Conservation (phyloP, 2,329 filamentous ascomycete genomes). For the Trichophyton benhamiae region DNA sequence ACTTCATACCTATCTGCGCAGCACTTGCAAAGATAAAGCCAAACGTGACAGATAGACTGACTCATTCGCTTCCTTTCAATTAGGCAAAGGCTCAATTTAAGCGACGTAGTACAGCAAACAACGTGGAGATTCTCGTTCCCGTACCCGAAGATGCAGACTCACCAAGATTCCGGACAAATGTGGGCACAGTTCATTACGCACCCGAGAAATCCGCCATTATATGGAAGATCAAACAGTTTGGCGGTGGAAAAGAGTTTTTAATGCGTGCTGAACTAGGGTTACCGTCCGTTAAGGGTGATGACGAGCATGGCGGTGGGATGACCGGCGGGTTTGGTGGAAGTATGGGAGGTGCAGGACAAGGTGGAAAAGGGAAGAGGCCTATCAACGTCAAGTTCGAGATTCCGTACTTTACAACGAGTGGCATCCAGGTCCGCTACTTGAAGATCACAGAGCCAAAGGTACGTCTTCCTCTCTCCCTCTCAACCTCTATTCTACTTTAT, state of each 20-base stretch:
- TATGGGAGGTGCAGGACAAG: conserved; percentile 76
- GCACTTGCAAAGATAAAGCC: not conserved
- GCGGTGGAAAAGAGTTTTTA: conserved; percentile 93
- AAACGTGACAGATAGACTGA: not conserved
- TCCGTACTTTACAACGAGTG: conserved; percentile 99
- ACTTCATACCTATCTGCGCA: not conserved
- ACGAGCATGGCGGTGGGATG: conserved; percentile 93
- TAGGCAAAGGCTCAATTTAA: conserved; percentile 93
- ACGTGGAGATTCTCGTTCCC: conserved; percentile 93
- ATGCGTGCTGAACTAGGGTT: conserved; percentile 95
- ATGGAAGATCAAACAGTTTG: conserved; percentile 99
- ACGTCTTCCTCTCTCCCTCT: conserved; percentile 24
- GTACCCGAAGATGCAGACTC: conserved; percentile 96
- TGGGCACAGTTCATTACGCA: conserved; percentile 92
- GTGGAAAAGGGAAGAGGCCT: conserved; percentile 79
- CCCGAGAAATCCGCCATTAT: conserved; percentile 95
- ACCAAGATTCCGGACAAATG: conserved; percentile 91
- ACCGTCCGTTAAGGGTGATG: conserved; percentile 85
- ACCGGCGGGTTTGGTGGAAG: conserved; percentile 93
- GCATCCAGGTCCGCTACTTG: conserved; percentile 93
- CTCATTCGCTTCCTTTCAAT: not conserved
- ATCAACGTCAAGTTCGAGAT: conserved; percentile 99
- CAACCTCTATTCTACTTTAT: not conserved
- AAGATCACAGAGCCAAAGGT: conserved; percentile 99
- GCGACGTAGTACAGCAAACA: conserved; percentile 91